Evolutionary conservation across 805 yeast species (phyloP).

Genomic region (Jamesozyma piceae): DNA sequence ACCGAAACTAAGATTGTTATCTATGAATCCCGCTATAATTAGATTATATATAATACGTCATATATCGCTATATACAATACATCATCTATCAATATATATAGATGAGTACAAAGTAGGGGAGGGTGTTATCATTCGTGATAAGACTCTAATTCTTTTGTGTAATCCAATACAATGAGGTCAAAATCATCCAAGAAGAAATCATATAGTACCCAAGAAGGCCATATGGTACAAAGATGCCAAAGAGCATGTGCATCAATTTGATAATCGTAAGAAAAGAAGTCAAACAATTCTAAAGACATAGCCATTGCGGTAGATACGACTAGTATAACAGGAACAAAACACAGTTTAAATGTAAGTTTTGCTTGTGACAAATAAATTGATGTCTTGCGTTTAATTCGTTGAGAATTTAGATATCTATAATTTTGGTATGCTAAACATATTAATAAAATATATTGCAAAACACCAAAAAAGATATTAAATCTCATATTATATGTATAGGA

Average conservation of each 20-base stretch:
- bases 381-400: neutral
- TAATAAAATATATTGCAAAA: constrained; percentile 53
- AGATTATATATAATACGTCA: too few relatives aligned
- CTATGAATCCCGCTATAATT: too few relatives aligned
- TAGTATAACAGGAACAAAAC: constrained; percentile 41
- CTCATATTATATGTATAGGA: constrained; percentile 90
- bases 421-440: constrained; percentile 27
- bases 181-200: constrained; percentile 45
- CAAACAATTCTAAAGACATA: constrained; percentile 85
- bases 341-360: constrained; percentile 16
- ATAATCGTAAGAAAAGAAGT: constrained; percentile 64
- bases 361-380: constrained; percentile 5
- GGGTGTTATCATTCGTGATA: too few relatives aligned
- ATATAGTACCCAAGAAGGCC: constrained; percentile 73
- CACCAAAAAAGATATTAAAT: constrained; percentile 73
- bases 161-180: constrained; percentile 1
- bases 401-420: constrained; percentile 10
- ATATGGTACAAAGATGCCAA: constrained; percentile 85
- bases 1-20: too few relatives aligned
- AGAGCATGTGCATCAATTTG: constrained; percentile 84
- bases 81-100: too few relatives aligned
- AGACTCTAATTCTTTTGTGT: neutral
- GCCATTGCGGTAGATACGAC: constrained; percentile 54
- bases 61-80: too few relatives aligned
- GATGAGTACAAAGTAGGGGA: too few relatives aligned